phyloP scores from a whole-genome alignment of 2,329 filamentous ascomycete genomes.

The Lomentospora prolificans region DNA sequence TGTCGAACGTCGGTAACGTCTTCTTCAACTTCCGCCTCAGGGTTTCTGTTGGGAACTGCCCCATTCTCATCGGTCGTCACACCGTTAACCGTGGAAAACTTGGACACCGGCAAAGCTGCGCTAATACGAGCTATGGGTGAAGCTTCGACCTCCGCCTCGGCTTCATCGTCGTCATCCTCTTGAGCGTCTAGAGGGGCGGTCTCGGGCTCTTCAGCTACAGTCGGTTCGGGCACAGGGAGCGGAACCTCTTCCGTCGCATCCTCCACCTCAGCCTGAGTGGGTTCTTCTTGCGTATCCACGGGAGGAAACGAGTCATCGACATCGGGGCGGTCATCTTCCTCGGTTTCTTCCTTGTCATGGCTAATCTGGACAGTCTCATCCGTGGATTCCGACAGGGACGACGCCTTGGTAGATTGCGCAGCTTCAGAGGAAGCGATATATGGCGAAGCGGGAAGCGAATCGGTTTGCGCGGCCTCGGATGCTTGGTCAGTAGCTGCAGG shows the following conservation, averaged over 20 bases:
- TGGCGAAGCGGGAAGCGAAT: conserved; percentile 50
- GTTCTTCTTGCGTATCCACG: background rate
- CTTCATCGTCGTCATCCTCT: conserved; percentile 1
- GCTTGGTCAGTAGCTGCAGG: conserved; percentile 33
- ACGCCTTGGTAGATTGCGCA: conserved; percentile 52
- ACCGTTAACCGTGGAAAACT: background rate
- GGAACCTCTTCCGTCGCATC: background rate
- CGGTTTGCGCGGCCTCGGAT: conserved; percentile 38
- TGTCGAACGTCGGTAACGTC: background rate
- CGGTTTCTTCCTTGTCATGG: conserved; percentile 23
- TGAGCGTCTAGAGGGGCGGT: background rate
- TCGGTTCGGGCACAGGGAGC: background rate
- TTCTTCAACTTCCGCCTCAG: conserved; percentile 8
- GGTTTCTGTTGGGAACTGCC: conserved; percentile 7
- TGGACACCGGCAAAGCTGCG: background rate
- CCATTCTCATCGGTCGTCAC: background rate
- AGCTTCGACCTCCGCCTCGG: conserved; percentile 4
- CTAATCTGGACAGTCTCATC: conserved; percentile 43
- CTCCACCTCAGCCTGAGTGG: background rate
- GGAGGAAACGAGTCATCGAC: background rate
- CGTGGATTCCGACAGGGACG: conserved; percentile 53
- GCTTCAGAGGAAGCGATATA: conserved; percentile 42
- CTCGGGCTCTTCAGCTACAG: background rate
- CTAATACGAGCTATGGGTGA: background rate
- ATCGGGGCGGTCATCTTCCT: conserved; percentile 11